Evolutionary conservation across 73 alveolate genomes (phyloP).

Genomic region (Paramecium biaurelia): DNA sequence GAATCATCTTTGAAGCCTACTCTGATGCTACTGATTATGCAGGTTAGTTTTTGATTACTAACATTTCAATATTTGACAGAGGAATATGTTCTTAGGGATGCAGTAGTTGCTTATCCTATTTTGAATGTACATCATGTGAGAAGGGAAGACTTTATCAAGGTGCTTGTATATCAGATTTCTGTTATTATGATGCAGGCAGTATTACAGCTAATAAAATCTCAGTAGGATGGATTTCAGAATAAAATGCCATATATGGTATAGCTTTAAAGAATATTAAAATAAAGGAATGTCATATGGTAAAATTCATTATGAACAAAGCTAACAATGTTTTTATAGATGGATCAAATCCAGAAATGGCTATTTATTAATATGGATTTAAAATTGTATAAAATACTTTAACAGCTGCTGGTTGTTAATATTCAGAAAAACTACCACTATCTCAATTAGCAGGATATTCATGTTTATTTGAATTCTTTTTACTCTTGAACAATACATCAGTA

Average conservation of each 20-base stretch:
- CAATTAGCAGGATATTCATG: background rate
- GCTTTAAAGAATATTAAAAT: background rate
- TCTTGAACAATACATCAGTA: background rate
- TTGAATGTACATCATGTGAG: conserved; percentile 17
- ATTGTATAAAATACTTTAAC: background rate
- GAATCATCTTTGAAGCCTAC: background rate
- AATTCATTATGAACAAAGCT: background rate
- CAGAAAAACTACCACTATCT: background rate
- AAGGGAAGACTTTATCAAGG: background rate
- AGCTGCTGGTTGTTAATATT: background rate
- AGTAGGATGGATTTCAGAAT: background rate
- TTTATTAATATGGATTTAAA: background rate
- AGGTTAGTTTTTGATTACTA: background rate
- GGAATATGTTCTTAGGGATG: background rate
- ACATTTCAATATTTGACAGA: conserved; percentile 9
- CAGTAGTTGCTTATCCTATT: background rate
- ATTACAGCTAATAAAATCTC: background rate
- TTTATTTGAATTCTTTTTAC: background rate
- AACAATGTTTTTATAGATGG: background rate
- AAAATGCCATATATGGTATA: background rate
- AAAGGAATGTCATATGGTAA: background rate
- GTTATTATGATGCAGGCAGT: background rate
- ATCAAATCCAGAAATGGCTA: background rate
- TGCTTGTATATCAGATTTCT: conserved; percentile 4
- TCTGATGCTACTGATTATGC: conserved; percentile 22